Conservation (phyloP, 495 filamentous ascomycete genomes). For the Penicillium macrosclerotiorum region DNA sequence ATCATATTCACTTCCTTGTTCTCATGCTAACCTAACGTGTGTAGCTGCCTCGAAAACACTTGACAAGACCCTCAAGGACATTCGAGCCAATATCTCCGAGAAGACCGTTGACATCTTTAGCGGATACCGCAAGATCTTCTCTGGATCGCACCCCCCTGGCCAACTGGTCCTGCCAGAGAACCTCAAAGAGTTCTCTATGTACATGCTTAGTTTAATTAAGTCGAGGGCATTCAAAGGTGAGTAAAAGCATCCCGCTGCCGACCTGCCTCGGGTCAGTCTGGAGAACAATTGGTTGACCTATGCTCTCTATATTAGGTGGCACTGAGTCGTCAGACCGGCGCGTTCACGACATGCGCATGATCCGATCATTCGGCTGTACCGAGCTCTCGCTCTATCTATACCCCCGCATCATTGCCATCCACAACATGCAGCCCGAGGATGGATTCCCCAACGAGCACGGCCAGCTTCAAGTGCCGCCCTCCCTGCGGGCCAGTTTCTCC, state of each 20-base stretch:
- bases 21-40: slow-evolving; percentile 1
- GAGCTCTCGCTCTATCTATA: slow-evolving; percentile 94
- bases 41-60: slow-evolving; percentile 74
- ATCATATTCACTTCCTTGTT: slow-evolving; percentile 1
- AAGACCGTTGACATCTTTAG: slow-evolving; percentile 94
- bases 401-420: slow-evolving; percentile 86
- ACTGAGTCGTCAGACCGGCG: slow-evolving; percentile 88
- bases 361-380: slow-evolving; percentile 78
- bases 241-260: neutral
- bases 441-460: slow-evolving; percentile 89
- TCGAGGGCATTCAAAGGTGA: slow-evolving; percentile 86
- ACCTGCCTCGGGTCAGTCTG: too few species aligned
- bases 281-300: neutral
- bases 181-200: slow-evolving; percentile 96
- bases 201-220: slow-evolving; percentile 89
- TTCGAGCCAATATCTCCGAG: slow-evolving; percentile 79
- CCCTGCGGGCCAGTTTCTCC: slow-evolving; percentile 79
- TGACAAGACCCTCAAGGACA: slow-evolving; percentile 80
- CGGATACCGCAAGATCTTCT: slow-evolving; percentile 87
- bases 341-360: slow-evolving; percentile 85
- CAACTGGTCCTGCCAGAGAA: slow-evolving; percentile 95
- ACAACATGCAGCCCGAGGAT: slow-evolving; percentile 73
- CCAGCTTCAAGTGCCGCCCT: slow-evolving; percentile 69
- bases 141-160: slow-evolving; percentile 81
- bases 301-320: slow-evolving; percentile 47